Evolutionary conservation across 2,329 filamentous ascomycete species (phyloP).

Genomic region (Aspergillus sp.): DNA sequence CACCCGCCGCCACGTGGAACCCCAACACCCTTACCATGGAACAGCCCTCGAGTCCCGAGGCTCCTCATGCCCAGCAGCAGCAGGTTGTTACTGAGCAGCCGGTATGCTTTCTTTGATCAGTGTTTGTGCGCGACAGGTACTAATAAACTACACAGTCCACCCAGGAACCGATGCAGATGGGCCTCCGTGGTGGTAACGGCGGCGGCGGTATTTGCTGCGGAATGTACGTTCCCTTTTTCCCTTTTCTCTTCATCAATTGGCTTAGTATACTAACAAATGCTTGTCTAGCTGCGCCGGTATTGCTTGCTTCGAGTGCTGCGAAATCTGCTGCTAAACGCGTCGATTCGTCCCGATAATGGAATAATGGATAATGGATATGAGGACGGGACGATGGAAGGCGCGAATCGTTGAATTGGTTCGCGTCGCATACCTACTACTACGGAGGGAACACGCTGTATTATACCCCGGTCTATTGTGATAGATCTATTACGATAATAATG

Average conservation of each 20-base stretch:
- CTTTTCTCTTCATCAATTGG: neutral
- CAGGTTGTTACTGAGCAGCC: constrained; percentile 24
- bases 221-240: constrained; percentile 18
- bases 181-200: constrained; percentile 24
- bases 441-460: constrained; percentile 35
- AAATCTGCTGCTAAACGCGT: constrained; percentile 25
- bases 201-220: constrained; percentile 28
- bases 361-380: neutral
- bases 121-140: neutral
- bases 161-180: constrained; percentile 23
- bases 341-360: neutral
- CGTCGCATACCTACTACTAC: constrained; percentile 39
- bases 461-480: neutral
- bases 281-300: constrained; percentile 25
- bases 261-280: constrained; percentile 1
- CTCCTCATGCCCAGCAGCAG: constrained; percentile 18
- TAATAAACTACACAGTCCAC: constrained; percentile 10
- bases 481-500: neutral
- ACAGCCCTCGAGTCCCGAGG: constrained; percentile 25
- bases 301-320: constrained; percentile 28
- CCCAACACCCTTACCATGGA: constrained; percentile 26
- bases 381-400: neutral
- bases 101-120: constrained; percentile 12
- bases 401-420: neutral
- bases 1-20: constrained; percentile 19